Conservation (phyloP, 1,284 basidiomycete genomes). For the Ustilago curta region DNA sequence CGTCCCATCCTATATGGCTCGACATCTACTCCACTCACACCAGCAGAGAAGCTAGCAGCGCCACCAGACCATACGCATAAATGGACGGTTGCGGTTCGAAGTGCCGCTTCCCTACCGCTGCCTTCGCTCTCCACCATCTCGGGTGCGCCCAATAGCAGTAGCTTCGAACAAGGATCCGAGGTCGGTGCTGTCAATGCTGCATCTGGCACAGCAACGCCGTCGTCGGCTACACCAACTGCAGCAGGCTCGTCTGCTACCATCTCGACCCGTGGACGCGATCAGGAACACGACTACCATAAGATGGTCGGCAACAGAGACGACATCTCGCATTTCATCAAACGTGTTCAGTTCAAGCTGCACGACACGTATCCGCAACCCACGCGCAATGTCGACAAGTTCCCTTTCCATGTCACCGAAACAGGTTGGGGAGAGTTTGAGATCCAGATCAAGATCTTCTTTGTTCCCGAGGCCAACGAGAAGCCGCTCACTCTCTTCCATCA, state of each 20-base stretch:
- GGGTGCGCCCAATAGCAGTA: conserved; percentile 22
- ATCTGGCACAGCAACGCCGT: conserved; percentile 9
- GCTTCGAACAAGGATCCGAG: conserved; percentile 38
- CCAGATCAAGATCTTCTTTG: conserved; percentile 90
- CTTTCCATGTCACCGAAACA: conserved; percentile 94
- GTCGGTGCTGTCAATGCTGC: conserved; percentile 31
- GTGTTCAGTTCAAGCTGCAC: conserved; percentile 96
- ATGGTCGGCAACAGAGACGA: conserved; percentile 68
- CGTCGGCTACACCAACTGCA: conserved; percentile 7
- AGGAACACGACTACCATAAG: conserved; percentile 64
- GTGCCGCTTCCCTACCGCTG: conserved; percentile 71
- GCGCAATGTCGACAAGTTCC: conserved; percentile 88
- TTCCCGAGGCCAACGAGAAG: conserved; percentile 92
- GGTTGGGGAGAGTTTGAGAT: conserved; percentile 99
- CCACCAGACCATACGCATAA: conserved; percentile 87
- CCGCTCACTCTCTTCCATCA: conserved; percentile 87
- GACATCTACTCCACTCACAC: conserved; percentile 84
- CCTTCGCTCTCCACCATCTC: conserved; percentile 64
- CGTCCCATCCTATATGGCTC: conserved; percentile 96
- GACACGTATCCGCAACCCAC: conserved; percentile 94
- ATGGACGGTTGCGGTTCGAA: conserved; percentile 94
- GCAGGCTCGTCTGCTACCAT: conserved; percentile 32
- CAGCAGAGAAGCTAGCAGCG: conserved; percentile 77
- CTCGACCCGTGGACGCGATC: conserved; percentile 62
- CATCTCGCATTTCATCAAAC: conserved; percentile 73